Evolutionary conservation across 441 rosid species (phyloP).

Genomic region (Sinapis alba): DNA sequence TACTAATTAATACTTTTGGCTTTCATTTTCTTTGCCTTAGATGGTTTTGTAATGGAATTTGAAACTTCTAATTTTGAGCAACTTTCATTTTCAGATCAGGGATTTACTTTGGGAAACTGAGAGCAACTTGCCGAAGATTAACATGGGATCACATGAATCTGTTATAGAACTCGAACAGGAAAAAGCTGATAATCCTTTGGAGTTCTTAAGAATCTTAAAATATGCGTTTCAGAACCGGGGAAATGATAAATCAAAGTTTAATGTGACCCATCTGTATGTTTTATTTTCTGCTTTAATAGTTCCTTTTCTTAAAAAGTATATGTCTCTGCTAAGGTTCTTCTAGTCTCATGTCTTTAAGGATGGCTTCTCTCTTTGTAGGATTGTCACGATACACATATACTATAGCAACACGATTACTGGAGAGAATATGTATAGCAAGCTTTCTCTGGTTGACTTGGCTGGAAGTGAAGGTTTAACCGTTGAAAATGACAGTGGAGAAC

Average conservation of each 20-base stretch:
- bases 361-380: constrained; percentile 51
- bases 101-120: constrained; percentile 70
- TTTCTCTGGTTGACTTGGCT: constrained; percentile 90
- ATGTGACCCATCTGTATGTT: constrained; percentile 85
- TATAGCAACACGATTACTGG: constrained; percentile 78
- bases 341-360: constrained; percentile 35
- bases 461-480: constrained; percentile 82
- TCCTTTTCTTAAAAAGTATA: background rate
- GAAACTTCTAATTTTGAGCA: constrained; percentile 24
- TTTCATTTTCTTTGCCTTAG: constrained; percentile 8
- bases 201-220: constrained; percentile 69
- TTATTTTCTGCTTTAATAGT: constrained; percentile 17
- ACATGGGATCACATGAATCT: constrained; percentile 56
- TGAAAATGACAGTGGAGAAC: constrained; percentile 88
- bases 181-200: constrained; percentile 77
- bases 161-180: constrained; percentile 64
- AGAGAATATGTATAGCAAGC: constrained; percentile 82
- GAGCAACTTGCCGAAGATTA: constrained; percentile 56
- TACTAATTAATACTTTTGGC: background rate
- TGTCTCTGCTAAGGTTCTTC: constrained; percentile 15
- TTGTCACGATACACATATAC: constrained; percentile 71
- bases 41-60: constrained; percentile 10
- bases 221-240: constrained; percentile 72
- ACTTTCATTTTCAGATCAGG: constrained; percentile 55
- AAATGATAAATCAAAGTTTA: constrained; percentile 55